Conservation (phyloP, 768 basidiomycete species). For the Mycena floridula region DNA sequence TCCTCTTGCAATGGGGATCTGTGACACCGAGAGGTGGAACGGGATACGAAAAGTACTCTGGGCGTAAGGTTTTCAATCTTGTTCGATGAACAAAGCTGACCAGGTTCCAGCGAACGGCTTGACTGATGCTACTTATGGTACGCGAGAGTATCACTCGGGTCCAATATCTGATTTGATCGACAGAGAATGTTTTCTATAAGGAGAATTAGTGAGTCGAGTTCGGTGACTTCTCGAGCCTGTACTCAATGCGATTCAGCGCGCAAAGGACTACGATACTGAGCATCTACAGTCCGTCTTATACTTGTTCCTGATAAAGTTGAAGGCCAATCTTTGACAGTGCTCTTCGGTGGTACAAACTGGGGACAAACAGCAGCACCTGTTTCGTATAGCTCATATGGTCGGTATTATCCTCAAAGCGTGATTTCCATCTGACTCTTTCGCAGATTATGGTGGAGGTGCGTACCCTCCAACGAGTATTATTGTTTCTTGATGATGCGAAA, state of each 20-base stretch:
- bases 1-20: conserved; percentile 37
- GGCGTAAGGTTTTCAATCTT: conserved; percentile 6
- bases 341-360: conserved; percentile 62
- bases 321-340: conserved; percentile 28
- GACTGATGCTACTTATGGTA: conserved; percentile 38
- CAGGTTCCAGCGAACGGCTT: conserved; percentile 34
- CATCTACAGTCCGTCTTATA: conserved; percentile 35
- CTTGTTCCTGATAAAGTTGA: not conserved
- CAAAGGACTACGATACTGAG: conserved; percentile 49
- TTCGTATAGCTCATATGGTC: conserved; percentile 46
- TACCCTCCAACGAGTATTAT: too few relatives aligned
- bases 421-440: too few relatives aligned
- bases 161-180: not conserved
- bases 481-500: not conserved
- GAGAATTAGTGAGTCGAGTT: conserved; percentile 36
- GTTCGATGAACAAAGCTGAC: not conserved
- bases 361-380: conserved; percentile 52
- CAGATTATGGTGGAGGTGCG: not conserved
- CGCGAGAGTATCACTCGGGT: not conserved
- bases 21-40: conserved; percentile 33
- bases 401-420: too few relatives aligned
- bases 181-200: conserved; percentile 48
- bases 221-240: not conserved
- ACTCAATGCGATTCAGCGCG: conserved; percentile 17
- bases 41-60: conserved; percentile 46